Conservation (phyloP, 116 monocot genomes). For the Papilionanthe hybrid region DNA sequence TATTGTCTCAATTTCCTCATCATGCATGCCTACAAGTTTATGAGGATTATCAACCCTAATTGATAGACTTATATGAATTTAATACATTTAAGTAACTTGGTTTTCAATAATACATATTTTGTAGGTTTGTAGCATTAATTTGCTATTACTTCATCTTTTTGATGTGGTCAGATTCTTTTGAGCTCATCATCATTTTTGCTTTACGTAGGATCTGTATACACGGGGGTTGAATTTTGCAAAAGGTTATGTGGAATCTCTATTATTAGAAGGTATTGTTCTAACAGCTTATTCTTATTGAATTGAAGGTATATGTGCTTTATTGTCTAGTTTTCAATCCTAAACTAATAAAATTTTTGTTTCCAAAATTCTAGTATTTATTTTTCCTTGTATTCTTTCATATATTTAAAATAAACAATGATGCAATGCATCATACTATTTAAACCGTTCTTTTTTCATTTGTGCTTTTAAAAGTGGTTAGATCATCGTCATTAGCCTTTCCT, state of each 20-base stretch:
- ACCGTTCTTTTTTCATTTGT: too few relatives aligned
- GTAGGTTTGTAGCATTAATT: neutral
- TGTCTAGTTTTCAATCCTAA: neutral
- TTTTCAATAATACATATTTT: neutral
- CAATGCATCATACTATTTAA: too few relatives aligned
- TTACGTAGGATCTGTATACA: constrained; percentile 82
- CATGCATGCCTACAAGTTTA: neutral
- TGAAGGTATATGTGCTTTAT: neutral
- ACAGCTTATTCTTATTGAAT: neutral
- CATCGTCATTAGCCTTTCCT: too few relatives aligned
- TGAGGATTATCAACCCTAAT: neutral
- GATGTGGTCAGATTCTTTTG: neutral
- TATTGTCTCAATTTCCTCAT: neutral
- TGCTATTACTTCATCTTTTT: neutral
- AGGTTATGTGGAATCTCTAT: constrained; percentile 90
- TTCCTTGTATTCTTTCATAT: neutral
- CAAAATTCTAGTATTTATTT: neutral
- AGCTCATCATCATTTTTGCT: neutral
- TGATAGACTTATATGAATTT: neutral
- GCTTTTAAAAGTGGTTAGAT: too few relatives aligned
- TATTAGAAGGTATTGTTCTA: constrained; percentile 66
- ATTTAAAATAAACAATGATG: too few relatives aligned
- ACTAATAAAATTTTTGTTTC: neutral
- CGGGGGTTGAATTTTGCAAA: constrained; percentile 88
- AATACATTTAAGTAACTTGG: neutral